phyloP scores from a whole-genome alignment of 2,329 filamentous ascomycete genomes.

The Aaosphaeria pasadenensis region DNA sequence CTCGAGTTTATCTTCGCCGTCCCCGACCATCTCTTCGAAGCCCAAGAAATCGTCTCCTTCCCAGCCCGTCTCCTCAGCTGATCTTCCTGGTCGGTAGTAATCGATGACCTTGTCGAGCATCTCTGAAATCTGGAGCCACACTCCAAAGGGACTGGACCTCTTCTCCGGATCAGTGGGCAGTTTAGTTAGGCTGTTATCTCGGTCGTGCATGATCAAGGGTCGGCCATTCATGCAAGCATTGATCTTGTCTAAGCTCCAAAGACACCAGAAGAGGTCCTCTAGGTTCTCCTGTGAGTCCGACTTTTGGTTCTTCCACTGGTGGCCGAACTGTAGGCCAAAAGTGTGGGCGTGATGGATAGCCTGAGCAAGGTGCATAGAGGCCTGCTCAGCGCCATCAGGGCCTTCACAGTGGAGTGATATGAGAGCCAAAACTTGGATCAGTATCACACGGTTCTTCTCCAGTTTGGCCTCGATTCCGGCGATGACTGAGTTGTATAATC shows the following conservation, averaged over 20 bases:
- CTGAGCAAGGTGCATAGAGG: constrained; percentile 46
- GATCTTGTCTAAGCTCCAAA: constrained; percentile 49
- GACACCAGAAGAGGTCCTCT: constrained; percentile 49
- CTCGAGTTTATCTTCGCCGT: constrained; percentile 37
- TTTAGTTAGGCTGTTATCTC: constrained; percentile 44
- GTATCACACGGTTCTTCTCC: constrained; percentile 44
- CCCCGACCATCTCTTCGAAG: constrained; percentile 44
- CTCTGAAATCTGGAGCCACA: constrained; percentile 45
- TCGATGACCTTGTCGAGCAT: constrained; percentile 47
- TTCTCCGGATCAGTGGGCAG: constrained; percentile 42
- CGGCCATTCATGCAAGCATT: constrained; percentile 48
- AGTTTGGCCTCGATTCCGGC: constrained; percentile 40
- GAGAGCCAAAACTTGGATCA: constrained; percentile 47
- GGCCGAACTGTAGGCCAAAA: constrained; percentile 45
- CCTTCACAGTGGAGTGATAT: constrained; percentile 49
- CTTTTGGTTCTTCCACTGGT: constrained; percentile 38
- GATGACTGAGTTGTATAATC: constrained; percentile 42
- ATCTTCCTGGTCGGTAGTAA: constrained; percentile 45
- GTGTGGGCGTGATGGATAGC: constrained; percentile 51
- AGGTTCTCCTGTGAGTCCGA: constrained; percentile 38
- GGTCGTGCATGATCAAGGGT: constrained; percentile 47
- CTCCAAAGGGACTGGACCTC: constrained; percentile 46
- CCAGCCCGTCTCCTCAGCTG: constrained; percentile 44
- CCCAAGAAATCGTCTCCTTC: constrained; percentile 45
- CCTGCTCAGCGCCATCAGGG: constrained; percentile 46